Percentiles rank a stretch among this genome's conserved stretches.
These are phyloP conservation scores for Mallotus japonicus DNA, from an alignment of 441 rosid genomes.

Conservation along the genomic window DNA sequence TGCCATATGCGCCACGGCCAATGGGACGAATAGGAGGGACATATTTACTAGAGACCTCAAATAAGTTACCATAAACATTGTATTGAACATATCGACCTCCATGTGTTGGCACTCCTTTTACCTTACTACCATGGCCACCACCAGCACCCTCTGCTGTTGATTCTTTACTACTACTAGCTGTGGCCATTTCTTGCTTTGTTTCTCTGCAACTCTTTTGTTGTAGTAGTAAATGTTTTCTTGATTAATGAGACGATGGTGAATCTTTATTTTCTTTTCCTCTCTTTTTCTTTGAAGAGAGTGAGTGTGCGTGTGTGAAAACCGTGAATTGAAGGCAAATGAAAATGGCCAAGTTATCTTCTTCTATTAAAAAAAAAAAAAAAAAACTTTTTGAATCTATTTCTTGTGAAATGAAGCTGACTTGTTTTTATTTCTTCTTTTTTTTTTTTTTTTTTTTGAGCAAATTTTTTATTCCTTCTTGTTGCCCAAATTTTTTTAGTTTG, in stretches of 20 bases:
- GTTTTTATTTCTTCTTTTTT: constrained; percentile 3
- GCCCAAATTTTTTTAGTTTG: no score
- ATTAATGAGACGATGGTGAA: not conserved
- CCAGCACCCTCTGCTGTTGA: constrained; percentile 22
- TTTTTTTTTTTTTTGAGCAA: constrained; percentile 7
- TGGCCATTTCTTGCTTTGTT: constrained; percentile 22
- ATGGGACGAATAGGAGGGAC: constrained; percentile 86
- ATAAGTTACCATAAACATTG: constrained; percentile 76
- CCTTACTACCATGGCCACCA: constrained; percentile 18
- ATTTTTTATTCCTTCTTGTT: not conserved
- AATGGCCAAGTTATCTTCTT: not conserved
- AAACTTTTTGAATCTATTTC: no score
- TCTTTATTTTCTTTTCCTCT: not conserved
- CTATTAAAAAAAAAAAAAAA: no score
- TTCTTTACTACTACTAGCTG: no score
- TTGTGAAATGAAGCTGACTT: constrained; percentile 34
- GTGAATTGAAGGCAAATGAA: constrained; percentile 1
- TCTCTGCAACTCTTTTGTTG: constrained; percentile 30
- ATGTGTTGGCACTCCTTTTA: constrained; percentile 71
- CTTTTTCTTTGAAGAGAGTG: not conserved
- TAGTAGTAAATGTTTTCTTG: constrained; percentile 15
- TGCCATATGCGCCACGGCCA: constrained; percentile 83
- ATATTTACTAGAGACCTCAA: constrained; percentile 83
- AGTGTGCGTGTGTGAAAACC: constrained; percentile 7
- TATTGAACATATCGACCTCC: constrained; percentile 87